Evolutionary conservation across 257 asterid genomes (phyloP), one percentile per base, ranked within the genome.

Genomic region (Ilex aquifolium): DNA sequence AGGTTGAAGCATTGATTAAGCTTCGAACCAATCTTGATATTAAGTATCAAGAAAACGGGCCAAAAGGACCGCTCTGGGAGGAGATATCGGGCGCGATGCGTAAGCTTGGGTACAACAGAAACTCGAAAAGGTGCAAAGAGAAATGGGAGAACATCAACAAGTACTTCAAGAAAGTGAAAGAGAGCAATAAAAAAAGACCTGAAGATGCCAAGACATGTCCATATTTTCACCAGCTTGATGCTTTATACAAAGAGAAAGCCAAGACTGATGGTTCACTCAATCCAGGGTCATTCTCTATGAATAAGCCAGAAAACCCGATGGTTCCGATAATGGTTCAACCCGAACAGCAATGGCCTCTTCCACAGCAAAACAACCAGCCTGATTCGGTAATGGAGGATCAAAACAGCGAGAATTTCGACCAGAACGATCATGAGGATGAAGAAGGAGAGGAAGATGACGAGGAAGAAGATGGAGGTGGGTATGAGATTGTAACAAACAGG

Each of bases 71-170:
- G 7, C 78, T 90, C 0, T 93, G 99, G 99, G 96, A 93, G 69
- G 97, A 93, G 51, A 90, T 93, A 10, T 93, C 99, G 0, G 54
- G 76, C 2, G 87, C 82, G 2, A 93, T 93, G 99, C 27, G 55
- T 0, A 80, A 74, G 31, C 44, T 87, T 0, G 99, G 99, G 10
- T 90, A 93, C 90, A 82, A 40, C 58, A 52, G 99, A 31, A 93
- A 69, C 59, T 52, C 99, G 1, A 93, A 93, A 71, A 63, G 99
- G 55, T 93, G 99, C 83, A 93, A 93, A 62, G 99, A 93, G 79
- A 93, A 93, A 60, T 93, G 99, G 99, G 99, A 93, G 79, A 93
- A 93, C 64, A 93, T 90, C 67, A 92, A 92, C 78, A 92, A 92
- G 40, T 92, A 92, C 65, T 92, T 75, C 87, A 92, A 92, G 79